phyloP scores from a whole-genome alignment of 2,329 filamentous ascomycete genomes.

The Aspergillus chevalieri region DNA sequence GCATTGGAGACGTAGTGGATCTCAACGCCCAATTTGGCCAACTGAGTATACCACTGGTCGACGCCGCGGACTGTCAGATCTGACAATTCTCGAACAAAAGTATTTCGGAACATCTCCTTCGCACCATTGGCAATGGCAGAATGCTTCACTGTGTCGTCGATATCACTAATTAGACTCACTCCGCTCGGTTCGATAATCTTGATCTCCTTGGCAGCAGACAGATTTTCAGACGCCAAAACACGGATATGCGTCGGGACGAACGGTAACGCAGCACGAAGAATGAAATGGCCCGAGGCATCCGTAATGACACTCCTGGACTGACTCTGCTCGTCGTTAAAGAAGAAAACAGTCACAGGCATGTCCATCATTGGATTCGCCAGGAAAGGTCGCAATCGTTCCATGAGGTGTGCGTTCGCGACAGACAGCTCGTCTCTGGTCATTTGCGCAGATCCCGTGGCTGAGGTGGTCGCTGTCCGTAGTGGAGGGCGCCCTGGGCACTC shows the following conservation, averaged over 20 bases:
- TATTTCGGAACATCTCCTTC: constrained; percentile 92
- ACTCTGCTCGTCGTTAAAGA: constrained; percentile 80
- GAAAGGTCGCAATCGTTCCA: constrained; percentile 83
- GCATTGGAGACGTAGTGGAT: constrained; percentile 99
- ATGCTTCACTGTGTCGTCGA: constrained; percentile 95
- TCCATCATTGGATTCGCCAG: constrained; percentile 74
- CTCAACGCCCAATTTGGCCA: constrained; percentile 74
- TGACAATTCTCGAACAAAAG: constrained; percentile 77
- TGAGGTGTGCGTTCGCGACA: constrained; percentile 76
- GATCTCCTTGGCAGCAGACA: constrained; percentile 75
- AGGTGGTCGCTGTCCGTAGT: constrained; percentile 42
- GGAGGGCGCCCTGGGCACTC: constrained; percentile 21
- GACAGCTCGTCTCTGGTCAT: constrained; percentile 71
- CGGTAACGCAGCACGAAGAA: constrained; percentile 69
- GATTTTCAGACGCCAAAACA: constrained; percentile 75
- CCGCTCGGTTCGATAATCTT: constrained; percentile 70
- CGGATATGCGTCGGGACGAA: constrained; percentile 88
- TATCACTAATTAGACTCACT: constrained; percentile 91
- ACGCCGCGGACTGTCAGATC: constrained; percentile 84
- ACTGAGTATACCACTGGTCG: constrained; percentile 74
- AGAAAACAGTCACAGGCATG: constrained; percentile 82
- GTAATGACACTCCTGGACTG: constrained; percentile 80
- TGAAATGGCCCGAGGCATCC: constrained; percentile 84
- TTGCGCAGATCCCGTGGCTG: constrained; percentile 31
- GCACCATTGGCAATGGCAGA: constrained; percentile 84